A percentile compares a stretch with the other conserved stretches of the same genome.
Conservation (phyloP, 108 stramenopile species). For the Aurantiochytrium sp. region DNA sequence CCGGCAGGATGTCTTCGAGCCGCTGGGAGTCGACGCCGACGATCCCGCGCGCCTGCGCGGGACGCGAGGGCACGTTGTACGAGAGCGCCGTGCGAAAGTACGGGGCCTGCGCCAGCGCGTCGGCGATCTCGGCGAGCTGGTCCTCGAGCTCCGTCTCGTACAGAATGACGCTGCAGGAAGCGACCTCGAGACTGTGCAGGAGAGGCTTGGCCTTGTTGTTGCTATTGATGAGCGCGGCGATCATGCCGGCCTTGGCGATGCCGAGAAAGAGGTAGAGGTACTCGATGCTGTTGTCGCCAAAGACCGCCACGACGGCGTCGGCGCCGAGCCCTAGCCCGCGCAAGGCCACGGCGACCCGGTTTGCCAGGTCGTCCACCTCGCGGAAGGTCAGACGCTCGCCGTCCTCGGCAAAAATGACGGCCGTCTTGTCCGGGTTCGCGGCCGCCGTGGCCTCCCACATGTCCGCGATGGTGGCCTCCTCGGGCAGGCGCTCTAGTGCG, state of each 20-base stretch:
- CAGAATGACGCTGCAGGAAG: conserved; percentile 29
- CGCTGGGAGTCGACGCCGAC: neutral
- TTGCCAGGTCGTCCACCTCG: neutral
- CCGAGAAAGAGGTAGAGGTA: conserved; percentile 39
- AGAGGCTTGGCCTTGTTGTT: conserved; percentile 38
- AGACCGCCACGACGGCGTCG: conserved; percentile 34
- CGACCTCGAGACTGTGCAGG: conserved; percentile 32
- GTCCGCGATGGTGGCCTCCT: neutral
- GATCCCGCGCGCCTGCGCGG: neutral
- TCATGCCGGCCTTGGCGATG: conserved; percentile 40
- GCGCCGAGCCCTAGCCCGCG: neutral
- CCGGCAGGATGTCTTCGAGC: neutral
- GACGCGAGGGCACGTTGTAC: neutral
- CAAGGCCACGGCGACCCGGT: neutral
- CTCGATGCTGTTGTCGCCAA: conserved; percentile 35
- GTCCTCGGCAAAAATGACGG: neutral
- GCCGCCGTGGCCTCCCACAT: neutral
- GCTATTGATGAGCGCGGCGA: conserved; percentile 38
- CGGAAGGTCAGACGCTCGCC: neutral
- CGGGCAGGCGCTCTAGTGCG: neutral
- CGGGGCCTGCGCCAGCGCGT: neutral
- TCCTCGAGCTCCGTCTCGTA: conserved; percentile 10
- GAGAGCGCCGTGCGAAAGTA: neutral
- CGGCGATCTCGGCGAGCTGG: neutral
- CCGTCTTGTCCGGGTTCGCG: neutral